Base-by-base conservation (phyloP, 805 yeast genomes). In the Candida arabinofermentans region DNA sequence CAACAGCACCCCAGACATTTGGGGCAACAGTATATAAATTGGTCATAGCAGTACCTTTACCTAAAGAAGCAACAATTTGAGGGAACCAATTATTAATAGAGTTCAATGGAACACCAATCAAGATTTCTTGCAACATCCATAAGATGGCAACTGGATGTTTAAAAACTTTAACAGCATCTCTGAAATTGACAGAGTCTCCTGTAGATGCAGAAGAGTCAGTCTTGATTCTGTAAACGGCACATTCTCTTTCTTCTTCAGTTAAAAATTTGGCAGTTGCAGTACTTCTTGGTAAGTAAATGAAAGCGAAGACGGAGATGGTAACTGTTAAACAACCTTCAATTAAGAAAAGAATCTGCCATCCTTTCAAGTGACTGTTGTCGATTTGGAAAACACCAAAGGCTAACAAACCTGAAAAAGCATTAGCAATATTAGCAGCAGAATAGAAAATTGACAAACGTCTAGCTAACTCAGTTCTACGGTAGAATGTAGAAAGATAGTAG, bases 11-110 rank as follows among this genome's bases (percentile, higher is more conserved):
- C 62, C 69, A 66, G 12, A 51, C 53, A 48, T 71, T 72, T 19
- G 78, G 77, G 16, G 77, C 77, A 34, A 73, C 75, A 12, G 77
- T 64, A 49, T 57, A 65, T 36, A 68, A 55, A 46, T 68, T 66
- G 13, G 72, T 67, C 53, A 62, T 60, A 14, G 67, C 71, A 1
- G 69, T 58, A 2, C 71, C 66, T 38, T 66, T 65, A 14, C 71
- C 72, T 32, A 68, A 53, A 12, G 58, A 56, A 22, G 54, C 55
- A 39, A 68, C 59, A 44, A 68, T 68, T 48, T 71, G 77, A 3
- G 78, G 77, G 46, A 72, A 69, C 75, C 75, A 71, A 52, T 69
- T 71, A 41, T 68, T 67, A 43, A 69, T 64, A n/a, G 74, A 70
- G 44, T 69, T 70, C 26, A 72, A 54, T 2, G 77, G 77, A 19